Conservation (phyloP, 2,329 filamentous ascomycete species). For the Mariannaea elegans region DNA sequence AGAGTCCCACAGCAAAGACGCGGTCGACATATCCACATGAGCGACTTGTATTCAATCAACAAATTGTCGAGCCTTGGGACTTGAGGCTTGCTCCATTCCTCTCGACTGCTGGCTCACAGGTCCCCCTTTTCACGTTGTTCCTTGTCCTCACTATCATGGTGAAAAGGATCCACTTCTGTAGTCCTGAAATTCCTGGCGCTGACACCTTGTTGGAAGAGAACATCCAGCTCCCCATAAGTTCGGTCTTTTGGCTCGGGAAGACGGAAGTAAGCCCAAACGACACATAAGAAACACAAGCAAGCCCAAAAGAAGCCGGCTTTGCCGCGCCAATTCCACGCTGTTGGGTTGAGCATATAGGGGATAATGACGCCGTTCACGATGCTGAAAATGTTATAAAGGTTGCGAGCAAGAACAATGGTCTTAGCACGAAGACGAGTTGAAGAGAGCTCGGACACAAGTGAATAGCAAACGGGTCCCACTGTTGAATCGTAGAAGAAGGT, state of each 20-base stretch:
- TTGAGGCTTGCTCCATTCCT: too few species aligned
- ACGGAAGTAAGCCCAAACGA: constrained; percentile 60
- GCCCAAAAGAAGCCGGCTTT: constrained; percentile 58
- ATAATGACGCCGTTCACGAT: constrained; percentile 57
- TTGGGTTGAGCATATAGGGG: constrained; percentile 54
- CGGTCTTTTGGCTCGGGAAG: constrained; percentile 63
- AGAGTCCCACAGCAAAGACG: too few species aligned
- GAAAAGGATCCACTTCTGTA: constrained; percentile 25
- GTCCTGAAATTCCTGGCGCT: constrained; percentile 52
- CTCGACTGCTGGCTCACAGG: too few species aligned
- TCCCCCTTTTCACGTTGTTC: too few species aligned
- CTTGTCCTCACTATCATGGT: too few species aligned
- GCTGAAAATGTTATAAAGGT: constrained; percentile 57
- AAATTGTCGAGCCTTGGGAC: too few species aligned
- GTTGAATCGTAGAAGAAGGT: constrained; percentile 52
- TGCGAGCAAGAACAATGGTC: constrained; percentile 56
- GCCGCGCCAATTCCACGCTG: constrained; percentile 58
- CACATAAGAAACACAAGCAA: constrained; percentile 49
- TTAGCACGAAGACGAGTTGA: constrained; percentile 56
- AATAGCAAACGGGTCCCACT: constrained; percentile 75
- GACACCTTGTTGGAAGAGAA: constrained; percentile 58
- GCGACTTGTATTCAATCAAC: too few species aligned
- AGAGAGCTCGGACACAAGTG: constrained; percentile 70
- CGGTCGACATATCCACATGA: too few species aligned
- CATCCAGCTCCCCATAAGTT: constrained; percentile 64